Conservation (phyloP, 345 rosid genomes). For the Viola odorata region DNA sequence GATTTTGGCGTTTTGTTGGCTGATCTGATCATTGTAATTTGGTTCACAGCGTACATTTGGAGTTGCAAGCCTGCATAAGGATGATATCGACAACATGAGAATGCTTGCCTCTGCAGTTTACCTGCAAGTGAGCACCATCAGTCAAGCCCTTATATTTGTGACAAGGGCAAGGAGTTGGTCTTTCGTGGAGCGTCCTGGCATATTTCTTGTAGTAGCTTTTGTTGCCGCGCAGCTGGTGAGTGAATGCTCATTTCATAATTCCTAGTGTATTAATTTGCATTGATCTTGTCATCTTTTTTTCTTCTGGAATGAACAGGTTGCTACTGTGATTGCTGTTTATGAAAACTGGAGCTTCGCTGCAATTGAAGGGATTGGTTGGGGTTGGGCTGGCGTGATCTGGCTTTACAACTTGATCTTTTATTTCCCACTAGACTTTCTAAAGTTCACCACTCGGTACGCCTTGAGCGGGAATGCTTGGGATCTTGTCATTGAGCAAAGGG, state of each 20-base stretch:
- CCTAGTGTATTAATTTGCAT: background rate
- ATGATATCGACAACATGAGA: slow-evolving; percentile 24
- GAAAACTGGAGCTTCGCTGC: slow-evolving; percentile 53
- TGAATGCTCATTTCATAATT: background rate
- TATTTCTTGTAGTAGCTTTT: slow-evolving; percentile 52
- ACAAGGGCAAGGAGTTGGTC: slow-evolving; percentile 97
- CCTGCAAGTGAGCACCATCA: slow-evolving; percentile 93
- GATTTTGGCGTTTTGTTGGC: background rate
- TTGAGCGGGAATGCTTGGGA: slow-evolving; percentile 99
- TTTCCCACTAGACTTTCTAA: slow-evolving; percentile 80
- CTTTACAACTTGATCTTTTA: slow-evolving; percentile 46
- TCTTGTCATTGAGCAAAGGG: slow-evolving; percentile 98
- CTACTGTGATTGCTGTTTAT: slow-evolving; percentile 49
- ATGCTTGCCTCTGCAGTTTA: slow-evolving; percentile 60
- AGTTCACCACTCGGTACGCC: slow-evolving; percentile 89
- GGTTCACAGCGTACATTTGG: slow-evolving; percentile 42
- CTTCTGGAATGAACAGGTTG: slow-evolving; percentile 36
- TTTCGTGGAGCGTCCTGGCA: slow-evolving; percentile 87
- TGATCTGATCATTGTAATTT: background rate
- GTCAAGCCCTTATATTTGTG: slow-evolving; percentile 97
- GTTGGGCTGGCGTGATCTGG: slow-evolving; percentile 86
- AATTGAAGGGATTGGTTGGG: slow-evolving; percentile 56
- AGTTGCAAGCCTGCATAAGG: slow-evolving; percentile 43
- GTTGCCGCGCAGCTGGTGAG: slow-evolving; percentile 47
- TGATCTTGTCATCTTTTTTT: background rate